Evolutionary conservation across 352 stramenopile genomes (phyloP), one percentile per base, ranked within the genome.

Genomic region (Globisporangium camurandrum): DNA sequence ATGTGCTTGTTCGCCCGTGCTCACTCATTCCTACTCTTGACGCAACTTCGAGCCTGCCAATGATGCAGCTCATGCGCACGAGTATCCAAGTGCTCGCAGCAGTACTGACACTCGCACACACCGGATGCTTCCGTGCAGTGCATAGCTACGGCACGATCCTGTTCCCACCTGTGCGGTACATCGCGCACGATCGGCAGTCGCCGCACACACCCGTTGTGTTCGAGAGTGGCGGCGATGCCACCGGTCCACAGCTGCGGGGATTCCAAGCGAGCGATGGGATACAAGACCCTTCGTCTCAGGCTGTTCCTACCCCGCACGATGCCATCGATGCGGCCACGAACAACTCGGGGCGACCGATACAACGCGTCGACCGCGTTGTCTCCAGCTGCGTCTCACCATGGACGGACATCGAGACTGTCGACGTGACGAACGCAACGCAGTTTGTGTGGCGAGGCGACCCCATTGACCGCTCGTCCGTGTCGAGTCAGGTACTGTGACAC

Each of bases 361-460:
- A n/a, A 22, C 9, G 22, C 22, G 57, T 76, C 20, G 56, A 75
- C 44, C 23, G 46, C 10, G 30, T 36, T 5, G 51, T 59, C 22
- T 37, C 47, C 1, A 24, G 45, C 26, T 64, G 56, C n/a, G 64
- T 40, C 22, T 45, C 30, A 22, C 54, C 59, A n/a, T 36, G 24
- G 1, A 31, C 36, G 11, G 49, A 57, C 28, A 28, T 37, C 31
- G 49, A 51, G 1, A 22, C 56, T 16, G 38, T 61, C 23, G 31
- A 67, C 16, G 56, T 69, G 11, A 58, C 33, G 27, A 8, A 27
- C 5, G 39, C 33, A 14, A 43, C 49, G 6, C 19, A 61, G 14
- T 36, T 67, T 33, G 46, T 50, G 34, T 72, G 56, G 64, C 38
- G 57, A 44, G 54, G 62, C 31, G 45, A 59, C 43, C n/a, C n/a